A percentile compares a stretch with the other conserved stretches of the same genome.
These are phyloP conservation scores for Onygenales sp. DNA, from an alignment of 2,329 filamentous ascomycete genomes.

Conservation along the genomic window DNA sequence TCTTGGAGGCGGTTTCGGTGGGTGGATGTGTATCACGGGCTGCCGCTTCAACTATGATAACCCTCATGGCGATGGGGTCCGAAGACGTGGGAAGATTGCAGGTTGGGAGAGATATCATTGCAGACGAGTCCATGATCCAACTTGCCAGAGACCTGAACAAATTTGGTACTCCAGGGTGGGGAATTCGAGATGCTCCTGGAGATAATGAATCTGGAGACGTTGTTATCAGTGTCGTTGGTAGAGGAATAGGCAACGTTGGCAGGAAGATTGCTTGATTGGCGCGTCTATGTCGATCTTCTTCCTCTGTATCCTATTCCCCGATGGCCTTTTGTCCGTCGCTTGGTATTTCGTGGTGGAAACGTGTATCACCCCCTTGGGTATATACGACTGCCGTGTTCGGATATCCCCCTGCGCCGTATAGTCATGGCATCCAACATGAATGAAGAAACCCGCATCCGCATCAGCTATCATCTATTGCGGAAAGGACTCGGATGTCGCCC, in stretches of 20 bases:
- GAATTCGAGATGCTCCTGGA: slow-evolving; percentile 64
- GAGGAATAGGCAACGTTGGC: slow-evolving; percentile 88
- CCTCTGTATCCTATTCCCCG: not conserved
- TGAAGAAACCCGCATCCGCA: too few species aligned
- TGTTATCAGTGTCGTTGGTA: slow-evolving; percentile 82
- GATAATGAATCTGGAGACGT: slow-evolving; percentile 59
- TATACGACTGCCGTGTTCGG: too few species aligned
- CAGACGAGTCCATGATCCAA: slow-evolving; percentile 67
- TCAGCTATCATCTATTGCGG: too few species aligned
- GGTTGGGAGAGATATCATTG: slow-evolving; percentile 71
- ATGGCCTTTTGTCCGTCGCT: not conserved
- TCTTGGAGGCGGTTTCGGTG: slow-evolving; percentile 71
- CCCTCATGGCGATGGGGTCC: slow-evolving; percentile 94
- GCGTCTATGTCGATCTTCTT: not conserved
- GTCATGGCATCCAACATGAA: too few species aligned
- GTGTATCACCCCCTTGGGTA: too few species aligned
- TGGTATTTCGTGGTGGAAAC: too few species aligned
- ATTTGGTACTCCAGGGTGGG: slow-evolving; percentile 91
- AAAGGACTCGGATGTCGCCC: too few species aligned
- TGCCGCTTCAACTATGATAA: slow-evolving; percentile 65
- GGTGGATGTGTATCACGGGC: slow-evolving; percentile 72
- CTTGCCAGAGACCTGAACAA: slow-evolving; percentile 74
- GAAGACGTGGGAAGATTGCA: slow-evolving; percentile 87
- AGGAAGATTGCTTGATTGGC: slow-evolving; percentile 63
- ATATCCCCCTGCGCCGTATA: too few species aligned